Evolutionary conservation across 23 red algal species (phyloP), one percentile per base, ranked within the genome.

Genomic region (Cyanidioschyzon merolae): DNA sequence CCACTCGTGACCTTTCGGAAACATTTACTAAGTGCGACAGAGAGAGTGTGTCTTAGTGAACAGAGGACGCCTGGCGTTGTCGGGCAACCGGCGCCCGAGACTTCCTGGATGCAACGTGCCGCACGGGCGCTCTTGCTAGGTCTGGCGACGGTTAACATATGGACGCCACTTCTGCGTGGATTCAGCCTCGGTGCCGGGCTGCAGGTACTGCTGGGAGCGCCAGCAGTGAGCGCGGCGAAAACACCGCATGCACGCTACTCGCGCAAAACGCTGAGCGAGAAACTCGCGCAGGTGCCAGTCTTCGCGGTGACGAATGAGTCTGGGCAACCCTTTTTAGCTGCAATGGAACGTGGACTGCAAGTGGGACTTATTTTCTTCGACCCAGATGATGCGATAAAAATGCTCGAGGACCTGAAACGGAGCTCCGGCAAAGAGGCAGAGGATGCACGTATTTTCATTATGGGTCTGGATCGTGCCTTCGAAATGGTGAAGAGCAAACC

Each of bases 401-500:
- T 98, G 94, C 77, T 89, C 41, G 59, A 79, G 50, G 87, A 90
- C 59, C 85, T 98, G 84, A 75, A 98, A 45, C 84, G 86, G 79
- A 92, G 86, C 67, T 71, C 63, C 29, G 63, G 63, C 63, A 81
- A 85, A 0, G 81, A 82, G 1, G 84, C 94, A 1, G 83, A 79
- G 15, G 94, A 98, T 76, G 89, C 89, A 7, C 84, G 87, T 32
- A 83, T 98, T 1, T 92, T 88, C 84, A 85, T 90, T 21, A 91
- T 98, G 89, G 86, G 86, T 45, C 74, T 98, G 41, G 94, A 98
- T 58, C 90, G 90, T 75, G 94, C 94, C 31, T 92, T 88, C 37
- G 94, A 98, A 75, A 98, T 98, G 94, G 94, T 98, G 26, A 89
- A 89, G 77, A 85, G 77, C 41, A 89, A 91, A 74, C 88, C 94